Evolutionary conservation across 2,329 filamentous ascomycete species (phyloP).

Genomic region (Cladosporium cucumerinum): DNA sequence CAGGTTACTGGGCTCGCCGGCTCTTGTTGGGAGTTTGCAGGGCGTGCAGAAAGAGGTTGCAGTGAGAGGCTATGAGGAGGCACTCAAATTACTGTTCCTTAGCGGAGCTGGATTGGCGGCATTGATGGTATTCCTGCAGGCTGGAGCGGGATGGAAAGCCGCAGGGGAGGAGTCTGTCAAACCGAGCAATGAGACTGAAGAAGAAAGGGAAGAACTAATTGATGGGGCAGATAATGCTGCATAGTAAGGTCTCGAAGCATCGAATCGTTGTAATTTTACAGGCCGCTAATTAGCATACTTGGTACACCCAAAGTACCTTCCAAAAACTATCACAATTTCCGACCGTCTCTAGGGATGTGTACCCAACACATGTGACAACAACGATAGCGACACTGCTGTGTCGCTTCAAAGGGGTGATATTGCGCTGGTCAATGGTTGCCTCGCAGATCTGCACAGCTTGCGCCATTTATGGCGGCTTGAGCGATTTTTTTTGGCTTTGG

Average conservation of each 20-base stretch:
- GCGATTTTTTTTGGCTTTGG: conserved; percentile 9
- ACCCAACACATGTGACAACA: neutral
- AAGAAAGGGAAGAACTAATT: neutral
- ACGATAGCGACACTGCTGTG: neutral
- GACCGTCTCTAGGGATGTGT: neutral
- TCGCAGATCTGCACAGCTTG: conserved; percentile 1
- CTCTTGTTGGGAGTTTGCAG: conserved; percentile 48
- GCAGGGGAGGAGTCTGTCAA: conserved; percentile 24
- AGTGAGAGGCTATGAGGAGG: conserved; percentile 52
- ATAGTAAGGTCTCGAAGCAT: neutral
- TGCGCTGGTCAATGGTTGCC: neutral
- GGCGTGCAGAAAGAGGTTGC: conserved; percentile 53
- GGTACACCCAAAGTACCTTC: neutral
- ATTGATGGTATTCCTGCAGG: conserved; percentile 52
- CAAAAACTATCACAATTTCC: neutral
- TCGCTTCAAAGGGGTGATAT: neutral
- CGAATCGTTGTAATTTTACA: neutral
- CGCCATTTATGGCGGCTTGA: conserved; percentile 4
- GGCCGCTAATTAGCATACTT: neutral
- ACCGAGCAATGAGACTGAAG: neutral
- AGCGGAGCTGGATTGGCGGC: conserved; percentile 50
- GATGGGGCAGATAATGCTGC: neutral
- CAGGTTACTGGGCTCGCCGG: conserved; percentile 58
- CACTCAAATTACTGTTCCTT: conserved; percentile 52
- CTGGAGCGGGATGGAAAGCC: conserved; percentile 54